Evolutionary conservation across 352 stramenopile species (phyloP).

Genomic region (Pythium vanterpoolii): DNA sequence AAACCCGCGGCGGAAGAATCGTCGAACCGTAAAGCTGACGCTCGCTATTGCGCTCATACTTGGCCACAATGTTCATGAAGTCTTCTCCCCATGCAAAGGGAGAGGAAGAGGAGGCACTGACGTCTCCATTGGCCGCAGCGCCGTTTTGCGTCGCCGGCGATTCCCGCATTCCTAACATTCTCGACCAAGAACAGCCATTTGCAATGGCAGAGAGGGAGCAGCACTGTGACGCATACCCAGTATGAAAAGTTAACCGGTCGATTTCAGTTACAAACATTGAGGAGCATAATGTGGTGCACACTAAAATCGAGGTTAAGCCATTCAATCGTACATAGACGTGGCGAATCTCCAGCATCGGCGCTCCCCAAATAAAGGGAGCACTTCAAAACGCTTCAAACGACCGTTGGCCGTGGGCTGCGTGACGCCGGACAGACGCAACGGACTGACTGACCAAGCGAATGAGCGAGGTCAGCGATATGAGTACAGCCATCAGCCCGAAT

Average conservation of each 20-base stretch:
- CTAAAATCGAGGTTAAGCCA: neutral
- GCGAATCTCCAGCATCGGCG: neutral
- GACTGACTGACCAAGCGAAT: neutral
- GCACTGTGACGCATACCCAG: neutral
- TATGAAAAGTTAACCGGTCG: neutral
- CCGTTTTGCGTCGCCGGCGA: neutral
- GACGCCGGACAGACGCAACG: neutral
- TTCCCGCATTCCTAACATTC: neutral
- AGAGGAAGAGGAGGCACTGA: neutral
- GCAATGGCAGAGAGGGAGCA: neutral
- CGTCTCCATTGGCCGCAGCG: neutral
- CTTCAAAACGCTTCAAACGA: neutral
- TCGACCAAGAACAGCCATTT: neutral
- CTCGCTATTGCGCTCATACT: conserved; percentile 51
- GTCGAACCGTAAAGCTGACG: conserved; percentile 47
- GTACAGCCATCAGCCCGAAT: neutral
- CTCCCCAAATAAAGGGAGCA: neutral
- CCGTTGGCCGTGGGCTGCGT: neutral
- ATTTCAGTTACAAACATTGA: neutral
- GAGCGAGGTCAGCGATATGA: conserved; percentile 1
- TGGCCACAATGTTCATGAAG: conserved; percentile 26
- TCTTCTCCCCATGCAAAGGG: conserved; percentile 11
- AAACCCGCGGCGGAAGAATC: neutral
- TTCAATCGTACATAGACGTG: neutral
- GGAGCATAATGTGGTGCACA: conserved; percentile 4